Conservation (phyloP, 2,329 filamentous ascomycete genomes). For the Chalaropsis ovoidea region DNA sequence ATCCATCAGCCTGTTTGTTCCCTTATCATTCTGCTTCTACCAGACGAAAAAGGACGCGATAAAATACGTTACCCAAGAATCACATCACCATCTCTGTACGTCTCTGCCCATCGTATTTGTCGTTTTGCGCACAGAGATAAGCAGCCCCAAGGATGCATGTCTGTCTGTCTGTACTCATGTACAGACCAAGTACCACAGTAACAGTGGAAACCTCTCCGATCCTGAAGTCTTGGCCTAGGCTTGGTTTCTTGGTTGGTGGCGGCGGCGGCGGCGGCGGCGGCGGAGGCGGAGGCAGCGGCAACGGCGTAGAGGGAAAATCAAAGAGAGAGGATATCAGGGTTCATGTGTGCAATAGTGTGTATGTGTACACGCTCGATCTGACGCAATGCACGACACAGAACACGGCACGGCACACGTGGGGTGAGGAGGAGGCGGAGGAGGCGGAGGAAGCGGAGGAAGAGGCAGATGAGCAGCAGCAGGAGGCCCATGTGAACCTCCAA, state of each 20-base stretch:
- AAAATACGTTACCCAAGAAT: not conserved
- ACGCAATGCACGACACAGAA: not conserved
- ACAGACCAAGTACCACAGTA: not conserved
- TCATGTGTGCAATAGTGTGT: too few relatives aligned
- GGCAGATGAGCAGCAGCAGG: not conserved
- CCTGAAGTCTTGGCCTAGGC: not conserved
- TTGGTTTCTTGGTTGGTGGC: too few relatives aligned
- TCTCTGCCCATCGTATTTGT: not conserved
- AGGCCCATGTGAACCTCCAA: not conserved
- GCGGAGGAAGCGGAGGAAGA: not conserved
- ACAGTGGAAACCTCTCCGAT: not conserved
- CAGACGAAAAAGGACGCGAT: not conserved
- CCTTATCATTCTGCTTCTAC: too few relatives aligned
- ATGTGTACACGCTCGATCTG: not conserved
- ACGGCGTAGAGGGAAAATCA: not conserved
- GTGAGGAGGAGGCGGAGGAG: not conserved
- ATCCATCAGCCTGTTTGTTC: too few relatives aligned
- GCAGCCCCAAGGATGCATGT: not conserved
- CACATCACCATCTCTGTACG: constrained; percentile 6
- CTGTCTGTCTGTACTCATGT: not conserved
- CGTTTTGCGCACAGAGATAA: not conserved
- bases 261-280: not conserved
- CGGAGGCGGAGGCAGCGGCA: not conserved
- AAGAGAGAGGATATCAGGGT: not conserved
- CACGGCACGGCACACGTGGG: constrained; percentile 1